These are phyloP conservation scores for Puya raimondii DNA, from an alignment of 176 grass and related monocot species.

Conservation along the genomic window DNA sequence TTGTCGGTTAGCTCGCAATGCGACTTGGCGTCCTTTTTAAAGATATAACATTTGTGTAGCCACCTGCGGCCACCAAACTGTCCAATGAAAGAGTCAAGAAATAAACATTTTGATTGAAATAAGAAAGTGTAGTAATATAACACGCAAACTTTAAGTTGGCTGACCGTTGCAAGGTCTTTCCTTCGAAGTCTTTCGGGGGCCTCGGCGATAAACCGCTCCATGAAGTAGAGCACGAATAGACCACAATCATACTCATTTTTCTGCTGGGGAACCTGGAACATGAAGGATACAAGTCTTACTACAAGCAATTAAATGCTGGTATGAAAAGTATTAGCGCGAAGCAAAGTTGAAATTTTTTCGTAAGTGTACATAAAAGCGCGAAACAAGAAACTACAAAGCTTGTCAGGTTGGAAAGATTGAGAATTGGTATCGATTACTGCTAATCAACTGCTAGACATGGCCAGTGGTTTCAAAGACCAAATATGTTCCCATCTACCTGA, in stretches of 20 bases:
- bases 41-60: constrained; percentile 19
- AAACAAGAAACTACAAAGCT: no score
- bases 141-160: constrained; percentile 15
- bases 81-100: constrained; percentile 1
- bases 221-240: constrained; percentile 87
- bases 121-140: background rate
- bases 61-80: constrained; percentile 57
- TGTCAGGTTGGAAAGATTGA: no score
- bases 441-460: no score
- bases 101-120: constrained; percentile 12
- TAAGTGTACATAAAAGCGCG: background rate
- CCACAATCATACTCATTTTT: constrained; percentile 89
- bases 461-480: no score
- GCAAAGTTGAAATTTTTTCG: background rate
- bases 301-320: background rate
- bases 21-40: no score
- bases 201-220: constrained; percentile 60
- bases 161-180: constrained; percentile 48
- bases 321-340: background rate
- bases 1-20: no score
- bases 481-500: no score
- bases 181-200: constrained; percentile 74
- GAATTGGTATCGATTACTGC: no score
- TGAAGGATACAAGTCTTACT: background rate
- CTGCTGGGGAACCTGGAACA: constrained; percentile 84